Evolutionary conservation across 2,329 filamentous ascomycete species (phyloP).

Genomic region (Claviceps monticola): DNA sequence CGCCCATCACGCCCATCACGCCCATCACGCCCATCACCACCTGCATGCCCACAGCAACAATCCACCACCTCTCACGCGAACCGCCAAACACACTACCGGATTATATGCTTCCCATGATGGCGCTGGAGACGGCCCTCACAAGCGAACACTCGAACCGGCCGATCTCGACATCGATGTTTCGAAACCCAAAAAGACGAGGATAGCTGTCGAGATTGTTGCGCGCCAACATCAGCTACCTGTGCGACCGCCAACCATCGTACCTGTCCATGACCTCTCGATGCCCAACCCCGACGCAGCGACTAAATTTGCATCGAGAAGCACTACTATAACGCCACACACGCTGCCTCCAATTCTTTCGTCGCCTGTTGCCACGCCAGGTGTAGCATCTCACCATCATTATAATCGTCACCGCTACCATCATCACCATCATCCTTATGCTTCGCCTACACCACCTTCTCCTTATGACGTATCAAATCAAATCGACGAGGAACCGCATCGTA

Average conservation of each 20-base stretch:
- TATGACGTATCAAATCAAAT: conserved; percentile 7
- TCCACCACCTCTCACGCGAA: conserved; percentile 11
- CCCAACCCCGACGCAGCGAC: conserved; percentile 3
- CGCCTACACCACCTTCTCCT: conserved; percentile 5
- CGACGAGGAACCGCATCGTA: conserved; percentile 20
- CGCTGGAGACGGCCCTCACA: conserved; percentile 28
- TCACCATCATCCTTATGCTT: conserved; percentile 5
- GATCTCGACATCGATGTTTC: conserved; percentile 31
- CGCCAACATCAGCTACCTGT: conserved; percentile 15
- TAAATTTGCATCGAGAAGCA: neutral
- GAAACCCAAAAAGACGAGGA: conserved; percentile 34
- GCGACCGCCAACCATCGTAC: conserved; percentile 12
- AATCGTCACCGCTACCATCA: conserved; percentile 1
- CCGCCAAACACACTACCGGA: conserved; percentile 1
- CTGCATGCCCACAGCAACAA: conserved; percentile 16
- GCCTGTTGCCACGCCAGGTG: conserved; percentile 2
- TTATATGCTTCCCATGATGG: conserved; percentile 16
- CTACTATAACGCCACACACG: neutral
- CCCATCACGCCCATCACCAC: conserved; percentile 10
- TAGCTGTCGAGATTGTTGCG: conserved; percentile 38
- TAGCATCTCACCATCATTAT: conserved; percentile 5
- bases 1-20: conserved; percentile 8
- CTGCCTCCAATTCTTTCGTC: neutral
- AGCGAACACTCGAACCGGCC: conserved; percentile 32
- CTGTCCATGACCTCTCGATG: conserved; percentile 3